Base-by-base conservation (phyloP, 495 filamentous ascomycete species). In the Chaetomidium leptoderma region DNA sequence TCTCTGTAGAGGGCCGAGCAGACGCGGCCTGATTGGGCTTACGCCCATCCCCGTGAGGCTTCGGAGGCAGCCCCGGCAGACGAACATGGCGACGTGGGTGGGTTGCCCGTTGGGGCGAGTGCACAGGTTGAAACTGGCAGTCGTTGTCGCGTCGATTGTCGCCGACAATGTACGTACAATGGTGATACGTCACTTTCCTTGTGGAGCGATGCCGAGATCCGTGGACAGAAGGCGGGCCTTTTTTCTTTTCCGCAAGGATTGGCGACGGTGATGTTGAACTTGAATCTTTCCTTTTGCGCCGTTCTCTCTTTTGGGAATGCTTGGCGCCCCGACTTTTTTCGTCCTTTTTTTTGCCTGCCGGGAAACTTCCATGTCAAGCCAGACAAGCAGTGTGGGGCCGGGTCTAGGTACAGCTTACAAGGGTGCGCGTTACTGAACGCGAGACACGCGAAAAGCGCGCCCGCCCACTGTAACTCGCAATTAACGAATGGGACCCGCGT, bases 41-140 rank as follows among this genome's bases (percentile, higher is more conserved):
- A 46, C 10, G 21, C 53, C n/a, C 14, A 66, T 43, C 4, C 62
- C 61, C 49, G 53, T 69, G 13, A 63, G 49, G 47, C 30, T 51
- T 33, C 68, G 65, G 33, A 68, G 55, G 36, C 75, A 78, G 27
- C 69, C 61, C 36, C 68, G 64, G 48, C 76, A 76, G 51, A 68
- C 64, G 47, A 72, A 76, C 76, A 77, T 78, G 60, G 49, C 53
- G 32, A 47, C 32, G 47, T 27, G 17, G n/a, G 23, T 16, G 17
- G 19, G 52, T 26, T 26, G 17, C 11, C 19, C 7, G 1, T 24
- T 52, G 27, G 21, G 32, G 10, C 44, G 33, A 7, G 33, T 36
- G 53, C 23, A 26, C 29, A 11, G 36, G 21, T 21, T 30, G 50
- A 17, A 35, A 8, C 0, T 46, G 6, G 21, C 5, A 1, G 27